Evolutionary conservation across 305 asterid species (phyloP), one percentile per base, ranked within the genome.

Genomic region (Plantago lanceolata): DNA sequence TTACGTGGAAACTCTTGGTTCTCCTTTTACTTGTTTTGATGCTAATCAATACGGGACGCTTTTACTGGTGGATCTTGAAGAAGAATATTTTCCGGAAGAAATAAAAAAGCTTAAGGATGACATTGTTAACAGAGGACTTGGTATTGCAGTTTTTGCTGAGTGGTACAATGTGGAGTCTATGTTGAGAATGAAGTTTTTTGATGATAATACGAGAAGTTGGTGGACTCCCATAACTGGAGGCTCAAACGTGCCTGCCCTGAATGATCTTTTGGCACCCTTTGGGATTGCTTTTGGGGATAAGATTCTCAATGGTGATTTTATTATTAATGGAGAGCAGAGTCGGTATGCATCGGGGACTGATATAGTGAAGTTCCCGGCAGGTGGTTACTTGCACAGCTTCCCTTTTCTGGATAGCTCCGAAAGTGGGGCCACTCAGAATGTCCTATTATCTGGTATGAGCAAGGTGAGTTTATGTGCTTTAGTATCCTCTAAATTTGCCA

Each of bases 161-260:
- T 93, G 99, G 99, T 93, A 93, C 73, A 93, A 89, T 60, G 94
- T 93, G 71, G 96, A 89, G 61, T 83, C 99, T 29, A 93, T 93
- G 99, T 80, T 93, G 78, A 93, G 87, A 75, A 93, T 93, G 97
- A 93, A 89, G 77, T 93, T 93, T 75, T 93, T 89, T 72, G 97
- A 93, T 72, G 99, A 93, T 66, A 89, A 93, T 71, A 93, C 99
- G 15, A 79, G 97, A 71, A 93, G 97, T 79, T 89, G 96, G 99
- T 93, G 99, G 99, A 89, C 99, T 43, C 99, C 99, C 19, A 83
- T 88, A 71, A 93, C 97, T 37, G 99, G 97, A 63, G 99, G 99
- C 68, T 82, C 99, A 61, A 93, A 93, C 59, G 73, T 93, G 58
- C 99, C 99, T 76, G 99, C 99, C 61, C 57, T 93, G 70, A 93